Evolutionary conservation across 805 yeast genomes (phyloP), one percentile per base, ranked within the genome.

Genomic region (Teunomyces kruisii): DNA sequence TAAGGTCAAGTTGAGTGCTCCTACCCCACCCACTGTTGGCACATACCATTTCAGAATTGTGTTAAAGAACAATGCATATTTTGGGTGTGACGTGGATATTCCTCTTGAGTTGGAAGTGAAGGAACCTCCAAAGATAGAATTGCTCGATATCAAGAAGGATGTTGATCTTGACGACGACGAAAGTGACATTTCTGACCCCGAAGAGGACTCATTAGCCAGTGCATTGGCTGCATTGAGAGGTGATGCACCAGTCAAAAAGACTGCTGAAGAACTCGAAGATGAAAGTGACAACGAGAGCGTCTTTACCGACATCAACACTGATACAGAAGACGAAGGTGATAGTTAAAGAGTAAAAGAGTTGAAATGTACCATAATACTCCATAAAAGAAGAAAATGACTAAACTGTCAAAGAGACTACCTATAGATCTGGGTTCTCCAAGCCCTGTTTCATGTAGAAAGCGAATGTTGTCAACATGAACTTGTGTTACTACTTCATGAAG

Each of bases 21-120:
- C 95, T 37, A 81, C 96, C 12, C 97, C 98, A n/a, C 76, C 76
- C 14, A 75, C 75, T 45, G 68, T 70, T 13, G 96, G 95, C 35
- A 71, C 68, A 33, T 80, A 68, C 58, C 83, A 80, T 52, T 88
- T 88, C 73, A 78, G 90, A 67, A 70, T 91, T 13, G 67, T 83
- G 17, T 64, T 92, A 58, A 81, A 82, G 58, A 84, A 86, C 44
- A 77, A 86, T 43, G 82, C 86, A 37, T 91, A 88, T 63, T 88
- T 88, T 62, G 96, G 96, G 5, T 67, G 80, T 14, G 97, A 92
- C 61, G 62, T 88, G 17, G 88, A 84, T 52, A 76, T 84, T 49
- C 85, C 91, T 8, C 65, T 88, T 39, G 68, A 70, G 17, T 77
- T 91, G 84, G 72, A 77, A n/a, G 96, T 91, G 29, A 74, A 78